Conservation (phyloP, 2,329 filamentous ascomycete species). For the Hymenoscyphus salicellus region DNA sequence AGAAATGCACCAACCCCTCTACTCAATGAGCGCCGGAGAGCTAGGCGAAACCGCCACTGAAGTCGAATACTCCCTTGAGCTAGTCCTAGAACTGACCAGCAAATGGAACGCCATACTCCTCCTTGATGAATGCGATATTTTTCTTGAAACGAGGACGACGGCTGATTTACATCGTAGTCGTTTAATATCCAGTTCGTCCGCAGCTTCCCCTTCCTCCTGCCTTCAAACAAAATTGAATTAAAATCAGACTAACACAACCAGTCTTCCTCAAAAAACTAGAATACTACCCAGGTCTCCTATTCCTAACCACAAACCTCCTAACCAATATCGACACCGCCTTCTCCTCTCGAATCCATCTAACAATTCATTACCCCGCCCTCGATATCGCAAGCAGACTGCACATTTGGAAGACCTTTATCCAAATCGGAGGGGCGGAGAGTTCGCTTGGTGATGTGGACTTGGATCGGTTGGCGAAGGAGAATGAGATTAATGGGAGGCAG, state of each 20-base stretch:
- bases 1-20: constrained; percentile 35
- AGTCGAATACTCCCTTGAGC: constrained; percentile 54
- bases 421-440: constrained; percentile 19
- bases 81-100: constrained; percentile 70
- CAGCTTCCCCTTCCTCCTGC: not conserved
- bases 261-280: constrained; percentile 37
- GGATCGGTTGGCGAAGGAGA: constrained; percentile 13
- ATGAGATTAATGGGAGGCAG: constrained; percentile 35
- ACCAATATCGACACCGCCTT: constrained; percentile 31
- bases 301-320: constrained; percentile 38
- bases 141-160: constrained; percentile 37
- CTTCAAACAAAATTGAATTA: not conserved
- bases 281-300: constrained; percentile 39
- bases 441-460: constrained; percentile 17
- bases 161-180: constrained; percentile 40
- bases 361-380: constrained; percentile 12
- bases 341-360: constrained; percentile 32
- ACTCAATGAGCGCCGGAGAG: constrained; percentile 31
- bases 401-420: constrained; percentile 25
- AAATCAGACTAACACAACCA: not conserved
- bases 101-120: constrained; percentile 69
- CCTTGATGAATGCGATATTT: constrained; percentile 68
- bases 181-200: constrained; percentile 32
- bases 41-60: constrained; percentile 14
- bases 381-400: not conserved